phyloP scores from a whole-genome alignment of 2,329 filamentous ascomycete genomes.

The Ceratocystis cacaofunesta region DNA sequence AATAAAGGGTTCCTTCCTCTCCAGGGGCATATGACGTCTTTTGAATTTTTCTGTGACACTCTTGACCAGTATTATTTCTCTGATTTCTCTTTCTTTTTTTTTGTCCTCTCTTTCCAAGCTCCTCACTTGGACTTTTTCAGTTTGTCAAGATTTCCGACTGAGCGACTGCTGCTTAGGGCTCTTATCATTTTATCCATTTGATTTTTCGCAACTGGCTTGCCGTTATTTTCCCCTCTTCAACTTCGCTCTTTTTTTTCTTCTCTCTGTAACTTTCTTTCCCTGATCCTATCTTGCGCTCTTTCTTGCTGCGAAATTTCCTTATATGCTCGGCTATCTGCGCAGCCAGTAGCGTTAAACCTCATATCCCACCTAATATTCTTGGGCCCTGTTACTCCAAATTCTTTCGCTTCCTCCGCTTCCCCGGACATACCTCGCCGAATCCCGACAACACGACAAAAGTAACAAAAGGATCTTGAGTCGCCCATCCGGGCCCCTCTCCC shows the following conservation, averaged over 20 bases:
- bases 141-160: not conserved
- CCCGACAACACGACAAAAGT: not conserved
- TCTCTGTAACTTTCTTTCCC: not conserved
- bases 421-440: not conserved
- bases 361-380: not conserved
- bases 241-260: not conserved
- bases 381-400: not conserved
- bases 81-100: not conserved
- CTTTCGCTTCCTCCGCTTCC: conserved; percentile 4
- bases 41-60: not conserved
- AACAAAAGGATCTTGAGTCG: not conserved
- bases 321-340: not conserved
- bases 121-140: not conserved
- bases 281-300: not conserved
- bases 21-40: not conserved
- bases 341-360: not conserved
- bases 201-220: not conserved
- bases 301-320: not conserved
- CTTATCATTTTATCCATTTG: not conserved
- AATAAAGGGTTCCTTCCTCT: not conserved
- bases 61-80: not conserved
- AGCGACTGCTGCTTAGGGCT: not conserved
- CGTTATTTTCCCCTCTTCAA: not conserved
- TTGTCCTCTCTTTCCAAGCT: not conserved
- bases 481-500: not conserved